A percentile compares a stretch with the other conserved stretches of the same genome.
Conservation (phyloP, 306 rosid species). For the Cucurbita moschata region DNA sequence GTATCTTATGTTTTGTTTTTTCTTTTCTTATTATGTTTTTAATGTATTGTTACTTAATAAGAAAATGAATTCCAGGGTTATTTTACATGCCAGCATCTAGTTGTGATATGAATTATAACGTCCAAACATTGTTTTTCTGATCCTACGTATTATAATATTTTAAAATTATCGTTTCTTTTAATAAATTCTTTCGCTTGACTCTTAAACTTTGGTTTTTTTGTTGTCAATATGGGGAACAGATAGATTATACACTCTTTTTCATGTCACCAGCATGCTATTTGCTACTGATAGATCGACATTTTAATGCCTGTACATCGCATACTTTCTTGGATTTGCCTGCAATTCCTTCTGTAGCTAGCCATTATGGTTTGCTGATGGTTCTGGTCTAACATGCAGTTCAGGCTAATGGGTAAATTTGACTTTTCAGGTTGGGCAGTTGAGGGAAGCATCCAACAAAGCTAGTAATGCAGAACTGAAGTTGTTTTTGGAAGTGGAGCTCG, state of each 20-base stretch:
- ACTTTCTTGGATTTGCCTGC: neutral
- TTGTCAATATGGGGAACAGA: neutral
- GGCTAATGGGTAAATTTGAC: neutral
- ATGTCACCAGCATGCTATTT: neutral
- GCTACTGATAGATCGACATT: neutral
- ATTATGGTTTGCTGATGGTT: neutral
- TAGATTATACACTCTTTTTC: neutral
- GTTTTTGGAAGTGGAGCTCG: constrained; percentile 71
- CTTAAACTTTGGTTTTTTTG: neutral
- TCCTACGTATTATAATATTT: neutral
- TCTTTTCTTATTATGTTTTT: neutral
- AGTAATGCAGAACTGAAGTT: constrained; percentile 60
- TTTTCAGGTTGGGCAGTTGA: constrained; percentile 70
- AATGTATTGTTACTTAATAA: neutral
- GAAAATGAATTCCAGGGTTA: neutral
- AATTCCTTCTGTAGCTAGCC: neutral
- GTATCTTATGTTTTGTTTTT: neutral
- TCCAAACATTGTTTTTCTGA: neutral
- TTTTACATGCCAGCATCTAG: neutral
- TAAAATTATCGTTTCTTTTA: neutral
- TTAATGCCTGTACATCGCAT: neutral
- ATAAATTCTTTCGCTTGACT: neutral
- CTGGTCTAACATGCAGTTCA: neutral
- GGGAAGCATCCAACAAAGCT: constrained; percentile 56
- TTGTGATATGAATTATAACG: neutral